phyloP scores from a whole-genome alignment of 2,329 filamentous ascomycete genomes.

The Beauveria brongniartii region DNA sequence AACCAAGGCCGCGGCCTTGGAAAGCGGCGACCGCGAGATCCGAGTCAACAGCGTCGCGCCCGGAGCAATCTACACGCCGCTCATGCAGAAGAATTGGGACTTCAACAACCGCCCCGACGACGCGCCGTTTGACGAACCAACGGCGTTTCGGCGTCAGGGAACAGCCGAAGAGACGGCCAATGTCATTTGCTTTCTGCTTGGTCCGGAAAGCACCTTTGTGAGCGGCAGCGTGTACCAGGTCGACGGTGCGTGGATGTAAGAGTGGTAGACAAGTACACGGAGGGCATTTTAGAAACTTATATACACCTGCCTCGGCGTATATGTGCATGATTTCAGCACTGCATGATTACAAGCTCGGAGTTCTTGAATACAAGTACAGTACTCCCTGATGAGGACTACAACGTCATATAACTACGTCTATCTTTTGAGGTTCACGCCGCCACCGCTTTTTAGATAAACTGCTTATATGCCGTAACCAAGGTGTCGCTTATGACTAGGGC shows the following conservation, averaged over 20 bases:
- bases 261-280: neutral
- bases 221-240: conserved; percentile 37
- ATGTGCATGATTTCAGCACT: no score
- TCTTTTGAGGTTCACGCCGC: no score
- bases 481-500: no score
- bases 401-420: no score
- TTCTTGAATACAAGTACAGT: no score
- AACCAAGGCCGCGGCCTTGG: conserved; percentile 24
- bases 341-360: no score
- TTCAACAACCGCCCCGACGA: conserved; percentile 22
- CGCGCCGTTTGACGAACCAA: conserved; percentile 34
- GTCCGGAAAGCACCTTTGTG: conserved; percentile 38
- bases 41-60: conserved; percentile 36
- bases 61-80: conserved; percentile 39
- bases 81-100: conserved; percentile 37
- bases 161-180: conserved; percentile 39
- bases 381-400: no score
- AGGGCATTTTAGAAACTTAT: neutral
- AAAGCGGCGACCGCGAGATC: conserved; percentile 33
- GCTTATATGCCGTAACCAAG: no score
- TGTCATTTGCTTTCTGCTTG: conserved; percentile 39
- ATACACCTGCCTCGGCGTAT: no score
- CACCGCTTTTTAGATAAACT: no score
- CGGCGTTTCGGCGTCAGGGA: conserved; percentile 34
- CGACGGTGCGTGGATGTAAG: conserved; percentile 32